Conservation (phyloP, 164 flowering plant genomes). For the Amborella trichopoda region DNA sequence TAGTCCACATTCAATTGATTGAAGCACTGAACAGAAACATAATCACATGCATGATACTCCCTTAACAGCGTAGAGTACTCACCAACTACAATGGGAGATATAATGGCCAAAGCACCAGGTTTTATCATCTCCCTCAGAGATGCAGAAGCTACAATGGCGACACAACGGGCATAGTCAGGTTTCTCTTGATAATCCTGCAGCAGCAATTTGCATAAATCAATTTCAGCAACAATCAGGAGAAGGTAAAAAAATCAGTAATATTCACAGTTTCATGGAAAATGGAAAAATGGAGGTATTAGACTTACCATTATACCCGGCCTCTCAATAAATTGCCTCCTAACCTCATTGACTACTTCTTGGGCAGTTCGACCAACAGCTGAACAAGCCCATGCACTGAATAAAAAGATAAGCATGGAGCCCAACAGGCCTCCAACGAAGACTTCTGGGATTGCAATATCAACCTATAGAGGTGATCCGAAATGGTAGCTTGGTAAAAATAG, state of each 20-base stretch:
- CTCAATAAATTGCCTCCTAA: slow-evolving; percentile 93
- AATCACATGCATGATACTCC: too few relatives aligned
- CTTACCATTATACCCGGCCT: slow-evolving; percentile 98
- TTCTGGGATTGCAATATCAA: slow-evolving; percentile 97
- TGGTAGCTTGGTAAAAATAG: too few relatives aligned
- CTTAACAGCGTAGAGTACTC: slow-evolving; percentile 12
- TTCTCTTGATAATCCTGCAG: slow-evolving; percentile 81
- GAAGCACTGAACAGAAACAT: too few relatives aligned
- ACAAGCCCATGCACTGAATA: slow-evolving; percentile 99
- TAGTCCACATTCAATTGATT: too few relatives aligned
- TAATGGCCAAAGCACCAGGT: slow-evolving; percentile 95
- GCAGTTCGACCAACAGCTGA: slow-evolving; percentile 99
- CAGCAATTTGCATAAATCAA: slow-evolving; percentile 4
- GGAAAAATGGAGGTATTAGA: background rate
- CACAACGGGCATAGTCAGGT: slow-evolving; percentile 97
- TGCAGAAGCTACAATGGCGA: slow-evolving; percentile 97
- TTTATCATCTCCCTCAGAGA: slow-evolving; percentile 97
- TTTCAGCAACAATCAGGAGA: background rate
- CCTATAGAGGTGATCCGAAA: too few relatives aligned
- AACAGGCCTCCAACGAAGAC: slow-evolving; percentile 91
- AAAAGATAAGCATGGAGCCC: slow-evolving; percentile 96
- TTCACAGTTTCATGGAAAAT: too few relatives aligned
- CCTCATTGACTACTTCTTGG: slow-evolving; percentile 97
- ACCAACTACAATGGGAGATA: slow-evolving; percentile 82
- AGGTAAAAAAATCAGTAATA: too few relatives aligned